Evolutionary conservation across 495 filamentous ascomycete genomes (phyloP).

Genomic region (Umbilicaria muhlenbergii): DNA sequence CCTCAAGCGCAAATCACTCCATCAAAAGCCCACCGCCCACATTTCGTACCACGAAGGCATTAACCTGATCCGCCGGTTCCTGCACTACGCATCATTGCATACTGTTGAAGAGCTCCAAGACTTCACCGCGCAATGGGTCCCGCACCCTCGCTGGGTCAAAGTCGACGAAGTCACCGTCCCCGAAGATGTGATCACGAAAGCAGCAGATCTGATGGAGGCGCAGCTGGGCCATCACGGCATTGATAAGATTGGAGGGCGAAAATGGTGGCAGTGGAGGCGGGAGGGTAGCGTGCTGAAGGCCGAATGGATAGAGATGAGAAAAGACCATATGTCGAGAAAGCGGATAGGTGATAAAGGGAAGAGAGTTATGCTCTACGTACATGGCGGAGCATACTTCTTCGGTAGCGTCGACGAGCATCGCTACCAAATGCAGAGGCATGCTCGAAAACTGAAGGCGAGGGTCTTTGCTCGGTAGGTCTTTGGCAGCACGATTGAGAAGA

Average conservation of each 20-base stretch:
- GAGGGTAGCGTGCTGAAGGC: slow-evolving; percentile 47
- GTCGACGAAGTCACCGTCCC: slow-evolving; percentile 59
- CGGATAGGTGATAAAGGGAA: slow-evolving; percentile 38
- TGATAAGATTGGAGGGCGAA: slow-evolving; percentile 56
- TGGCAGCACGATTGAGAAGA: too few species aligned
- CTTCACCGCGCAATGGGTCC: slow-evolving; percentile 83
- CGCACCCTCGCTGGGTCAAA: slow-evolving; percentile 74
- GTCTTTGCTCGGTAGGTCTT: slow-evolving; percentile 53
- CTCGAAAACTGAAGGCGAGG: slow-evolving; percentile 76
- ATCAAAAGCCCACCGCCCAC: slow-evolving; percentile 66
- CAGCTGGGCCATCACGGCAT: slow-evolving; percentile 68
- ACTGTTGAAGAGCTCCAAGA: slow-evolving; percentile 83
- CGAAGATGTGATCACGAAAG: slow-evolving; percentile 36
- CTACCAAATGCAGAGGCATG: slow-evolving; percentile 91
- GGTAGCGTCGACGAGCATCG: slow-evolving; percentile 89
- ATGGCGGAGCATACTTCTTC: slow-evolving; percentile 76
- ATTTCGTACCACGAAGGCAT: slow-evolving; percentile 92
- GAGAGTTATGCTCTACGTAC: slow-evolving; percentile 83
- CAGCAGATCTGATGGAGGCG: slow-evolving; percentile 44
- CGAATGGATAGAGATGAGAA: slow-evolving; percentile 93
- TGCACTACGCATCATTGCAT: slow-evolving; percentile 66
- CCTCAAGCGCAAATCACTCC: slow-evolving; percentile 57
- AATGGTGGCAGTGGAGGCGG: slow-evolving; percentile 90
- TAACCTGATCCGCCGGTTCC: slow-evolving; percentile 71
- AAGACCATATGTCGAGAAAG: slow-evolving; percentile 59